These are phyloP conservation scores for Penicillium sp. DNA, from an alignment of 2,329 filamentous ascomycete species.

Conservation along the genomic window DNA sequence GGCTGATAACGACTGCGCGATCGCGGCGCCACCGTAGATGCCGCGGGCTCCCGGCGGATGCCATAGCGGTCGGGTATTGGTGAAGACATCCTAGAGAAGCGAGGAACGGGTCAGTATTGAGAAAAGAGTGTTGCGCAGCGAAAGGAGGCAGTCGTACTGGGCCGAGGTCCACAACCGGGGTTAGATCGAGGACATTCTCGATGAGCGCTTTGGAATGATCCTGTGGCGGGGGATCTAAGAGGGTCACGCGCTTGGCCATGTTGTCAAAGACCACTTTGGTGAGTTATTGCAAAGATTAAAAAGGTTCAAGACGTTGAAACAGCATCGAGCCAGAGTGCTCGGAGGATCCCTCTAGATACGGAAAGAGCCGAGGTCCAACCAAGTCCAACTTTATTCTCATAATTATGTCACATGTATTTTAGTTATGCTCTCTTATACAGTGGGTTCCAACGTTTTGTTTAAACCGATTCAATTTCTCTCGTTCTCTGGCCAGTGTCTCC, in stretches of 20 bases:
- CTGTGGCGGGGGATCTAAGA: constrained; percentile 69
- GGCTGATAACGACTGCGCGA: constrained; percentile 83
- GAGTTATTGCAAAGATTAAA: neutral
- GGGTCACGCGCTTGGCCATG: constrained; percentile 48
- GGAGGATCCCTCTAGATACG: constrained; percentile 12
- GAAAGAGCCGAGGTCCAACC: constrained; percentile 16
- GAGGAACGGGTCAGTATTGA: neutral
- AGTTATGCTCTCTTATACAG: neutral
- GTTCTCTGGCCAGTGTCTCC: neutral
- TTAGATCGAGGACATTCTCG: constrained; percentile 84
- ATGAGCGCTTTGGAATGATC: constrained; percentile 72
- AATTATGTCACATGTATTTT: neutral
- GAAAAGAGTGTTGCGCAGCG: neutral
- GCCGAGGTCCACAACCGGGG: constrained; percentile 57
- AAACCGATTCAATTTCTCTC: neutral
- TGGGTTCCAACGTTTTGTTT: neutral
- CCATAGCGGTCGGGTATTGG: constrained; percentile 87
- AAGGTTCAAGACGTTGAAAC: neutral
- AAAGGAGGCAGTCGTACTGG: constrained; percentile 52
- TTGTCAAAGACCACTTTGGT: neutral
- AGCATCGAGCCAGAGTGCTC: neutral
- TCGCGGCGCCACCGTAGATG: constrained; percentile 88
- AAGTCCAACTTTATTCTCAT: neutral
- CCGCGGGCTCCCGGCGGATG: constrained; percentile 87
- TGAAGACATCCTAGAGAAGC: constrained; percentile 71